These are phyloP conservation scores for Aspergillus caelatus DNA, from an alignment of 2,329 filamentous ascomycete genomes.

Conservation along the genomic window DNA sequence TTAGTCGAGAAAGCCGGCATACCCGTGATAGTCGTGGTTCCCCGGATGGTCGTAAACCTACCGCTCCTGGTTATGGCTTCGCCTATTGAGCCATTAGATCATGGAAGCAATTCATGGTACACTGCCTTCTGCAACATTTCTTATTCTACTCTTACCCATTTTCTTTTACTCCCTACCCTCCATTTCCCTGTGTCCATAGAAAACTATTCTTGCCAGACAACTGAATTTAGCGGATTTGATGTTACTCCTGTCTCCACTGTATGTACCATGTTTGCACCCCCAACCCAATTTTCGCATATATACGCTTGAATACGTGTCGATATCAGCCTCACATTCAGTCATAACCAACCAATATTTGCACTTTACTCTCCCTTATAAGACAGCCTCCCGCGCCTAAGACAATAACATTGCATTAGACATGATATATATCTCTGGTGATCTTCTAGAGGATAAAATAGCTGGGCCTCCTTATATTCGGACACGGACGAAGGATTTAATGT, in stretches of 20 bases:
- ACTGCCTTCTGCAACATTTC: slow-evolving; percentile 6
- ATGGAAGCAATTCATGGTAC: slow-evolving; percentile 7
- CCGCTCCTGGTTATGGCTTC: slow-evolving; percentile 37
- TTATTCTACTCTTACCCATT: slow-evolving; percentile 5
- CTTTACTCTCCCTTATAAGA: not conserved
- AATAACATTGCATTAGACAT: not conserved
- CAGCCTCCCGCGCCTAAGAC: not conserved
- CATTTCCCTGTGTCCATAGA: slow-evolving; percentile 7
- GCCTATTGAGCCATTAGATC: slow-evolving; percentile 29
- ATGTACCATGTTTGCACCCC: not conserved
- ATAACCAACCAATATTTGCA: not conserved
- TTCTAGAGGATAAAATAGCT: not conserved
- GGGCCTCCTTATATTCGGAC: not conserved
- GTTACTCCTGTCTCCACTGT: slow-evolving; percentile 4
- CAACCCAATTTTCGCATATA: not conserved
- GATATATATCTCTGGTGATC: not conserved
- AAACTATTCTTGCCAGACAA: slow-evolving; percentile 5
- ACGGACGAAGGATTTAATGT: not conserved
- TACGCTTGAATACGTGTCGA: not conserved
- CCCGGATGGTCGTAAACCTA: slow-evolving; percentile 34
- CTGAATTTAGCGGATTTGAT: slow-evolving; percentile 18
- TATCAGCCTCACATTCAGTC: not conserved
- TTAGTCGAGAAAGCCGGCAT: slow-evolving; percentile 29
- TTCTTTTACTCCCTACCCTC: not conserved
- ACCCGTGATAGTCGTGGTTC: slow-evolving; percentile 31